A percentile compares a stretch with the other conserved stretches of the same genome.
Evolutionary conservation across 805 yeast species (phyloP).

Genomic region (Komagataella pseudopastoris): DNA sequence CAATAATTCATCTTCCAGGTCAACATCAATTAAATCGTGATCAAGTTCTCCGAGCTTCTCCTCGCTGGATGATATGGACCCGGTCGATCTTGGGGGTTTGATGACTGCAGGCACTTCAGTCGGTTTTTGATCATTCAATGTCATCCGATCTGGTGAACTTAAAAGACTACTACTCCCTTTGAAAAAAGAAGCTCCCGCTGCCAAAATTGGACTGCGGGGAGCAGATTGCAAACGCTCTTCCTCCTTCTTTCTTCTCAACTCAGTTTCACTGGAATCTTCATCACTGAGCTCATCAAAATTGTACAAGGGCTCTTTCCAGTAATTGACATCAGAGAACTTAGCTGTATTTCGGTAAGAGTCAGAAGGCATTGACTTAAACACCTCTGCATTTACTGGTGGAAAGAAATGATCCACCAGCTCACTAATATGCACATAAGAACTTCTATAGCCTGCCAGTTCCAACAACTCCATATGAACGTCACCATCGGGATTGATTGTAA

Average conservation of each 20-base stretch:
- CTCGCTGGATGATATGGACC: neutral
- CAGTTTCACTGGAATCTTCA: constrained; percentile 22
- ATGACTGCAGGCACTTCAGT: neutral
- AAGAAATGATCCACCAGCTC: constrained; percentile 95
- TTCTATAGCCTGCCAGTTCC: constrained; percentile 85
- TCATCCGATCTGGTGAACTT: neutral
- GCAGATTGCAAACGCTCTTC: neutral
- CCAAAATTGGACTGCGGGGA: neutral
- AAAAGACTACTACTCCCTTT: neutral
- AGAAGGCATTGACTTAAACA: constrained; percentile 2
- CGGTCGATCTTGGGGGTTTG: neutral
- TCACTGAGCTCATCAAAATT: constrained; percentile 50
- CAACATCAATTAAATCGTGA: neutral
- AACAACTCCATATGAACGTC: constrained; percentile 95
- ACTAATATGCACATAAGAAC: constrained; percentile 78
- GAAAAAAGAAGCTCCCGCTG: neutral
- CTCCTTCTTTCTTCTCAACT: constrained; percentile 1
- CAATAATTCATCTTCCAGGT: neutral
- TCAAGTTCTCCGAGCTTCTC: neutral
- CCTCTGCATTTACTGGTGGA: constrained; percentile 52
- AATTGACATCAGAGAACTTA: constrained; percentile 75
- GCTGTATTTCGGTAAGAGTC: constrained; percentile 27
- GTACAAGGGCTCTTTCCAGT: constrained; percentile 77
- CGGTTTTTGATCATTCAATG: neutral
- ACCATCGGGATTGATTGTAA: constrained; percentile 92